A percentile compares a stretch with the other conserved stretches of the same genome.
Evolutionary conservation across 2,329 filamentous ascomycete genomes (phyloP).

Genomic region (Neofusicoccum ribis): DNA sequence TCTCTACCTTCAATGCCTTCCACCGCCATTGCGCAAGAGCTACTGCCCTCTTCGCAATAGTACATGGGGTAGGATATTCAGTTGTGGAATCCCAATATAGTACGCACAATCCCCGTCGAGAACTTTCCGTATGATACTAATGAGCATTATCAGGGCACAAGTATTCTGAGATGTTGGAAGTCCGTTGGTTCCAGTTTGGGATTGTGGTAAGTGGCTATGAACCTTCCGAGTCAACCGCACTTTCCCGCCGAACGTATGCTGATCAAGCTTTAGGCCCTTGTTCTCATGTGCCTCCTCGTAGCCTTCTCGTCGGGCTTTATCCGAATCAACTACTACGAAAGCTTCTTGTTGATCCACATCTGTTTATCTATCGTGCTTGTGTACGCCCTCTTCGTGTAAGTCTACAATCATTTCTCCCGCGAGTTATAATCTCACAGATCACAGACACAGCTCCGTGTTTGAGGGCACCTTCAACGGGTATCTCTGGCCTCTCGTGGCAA

Average conservation of each 20-base stretch:
- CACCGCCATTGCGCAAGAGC: conserved; percentile 67
- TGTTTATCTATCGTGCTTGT: conserved; percentile 45
- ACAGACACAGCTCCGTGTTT: conserved; percentile 56
- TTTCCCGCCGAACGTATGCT: too few relatives aligned
- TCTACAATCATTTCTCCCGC: conserved; percentile 5
- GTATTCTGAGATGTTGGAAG: not conserved
- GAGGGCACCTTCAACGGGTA: conserved; percentile 50
- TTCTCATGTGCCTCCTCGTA: conserved; percentile 48
- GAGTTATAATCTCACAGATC: conserved; percentile 22
- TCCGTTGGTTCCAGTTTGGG: not conserved
- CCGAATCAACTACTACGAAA: conserved; percentile 49
- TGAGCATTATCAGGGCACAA: not conserved
- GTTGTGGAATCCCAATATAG: conserved; percentile 41
- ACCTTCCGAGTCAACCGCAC: too few relatives aligned
- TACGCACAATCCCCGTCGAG: not conserved
- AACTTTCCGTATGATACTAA: not conserved
- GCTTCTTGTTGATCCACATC: conserved; percentile 48
- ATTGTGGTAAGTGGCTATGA: not conserved
- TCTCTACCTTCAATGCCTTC: conserved; percentile 65
- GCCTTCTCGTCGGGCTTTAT: conserved; percentile 54
- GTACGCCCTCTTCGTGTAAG: conserved; percentile 54
- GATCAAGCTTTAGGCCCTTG: conserved; percentile 26
- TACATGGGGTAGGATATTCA: conserved; percentile 64
- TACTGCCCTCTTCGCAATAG: conserved; percentile 60
- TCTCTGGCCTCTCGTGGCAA: conserved; percentile 51